phyloP scores from a whole-genome alignment of 2,329 filamentous ascomycete species.

The Amesomyces nigricolor region DNA sequence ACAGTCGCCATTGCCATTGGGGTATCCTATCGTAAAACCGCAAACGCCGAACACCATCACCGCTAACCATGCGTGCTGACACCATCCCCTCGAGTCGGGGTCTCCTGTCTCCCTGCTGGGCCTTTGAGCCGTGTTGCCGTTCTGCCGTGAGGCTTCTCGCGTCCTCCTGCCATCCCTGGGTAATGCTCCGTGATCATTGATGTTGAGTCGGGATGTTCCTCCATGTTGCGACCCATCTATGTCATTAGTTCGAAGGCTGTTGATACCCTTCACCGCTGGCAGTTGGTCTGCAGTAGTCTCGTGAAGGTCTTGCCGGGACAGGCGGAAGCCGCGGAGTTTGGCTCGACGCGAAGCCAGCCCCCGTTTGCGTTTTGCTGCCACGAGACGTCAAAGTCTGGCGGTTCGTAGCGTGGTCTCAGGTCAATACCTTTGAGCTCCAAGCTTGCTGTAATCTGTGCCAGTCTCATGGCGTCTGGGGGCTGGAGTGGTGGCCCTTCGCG shows the following conservation, averaged over 20 bases:
- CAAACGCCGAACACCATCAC: constrained; percentile 1
- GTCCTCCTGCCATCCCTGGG: background rate
- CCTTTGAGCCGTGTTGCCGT: background rate
- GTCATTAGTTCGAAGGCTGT: background rate
- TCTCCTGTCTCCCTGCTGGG: background rate
- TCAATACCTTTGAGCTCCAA: background rate
- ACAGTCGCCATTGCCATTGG: constrained; percentile 1
- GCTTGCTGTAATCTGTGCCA: background rate
- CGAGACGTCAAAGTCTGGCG: background rate
- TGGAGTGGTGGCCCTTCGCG: background rate
- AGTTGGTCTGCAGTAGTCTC: background rate
- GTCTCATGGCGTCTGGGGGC: background rate
- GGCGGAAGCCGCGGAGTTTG: background rate
- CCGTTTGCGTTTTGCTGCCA: background rate
- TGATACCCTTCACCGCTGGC: background rate
- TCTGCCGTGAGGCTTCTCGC: background rate
- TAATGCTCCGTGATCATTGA: too few relatives aligned
- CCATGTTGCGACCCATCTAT: background rate
- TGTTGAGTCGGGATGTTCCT: background rate
- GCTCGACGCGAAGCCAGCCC: background rate
- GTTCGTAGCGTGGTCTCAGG: background rate
- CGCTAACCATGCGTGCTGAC: background rate
- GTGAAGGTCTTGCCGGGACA: background rate
- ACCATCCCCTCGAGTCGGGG: background rate
- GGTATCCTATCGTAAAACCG: constrained; percentile 7